These are phyloP conservation scores for Firmiana major DNA, from an alignment of 345 rosid species.

Conservation along the genomic window DNA sequence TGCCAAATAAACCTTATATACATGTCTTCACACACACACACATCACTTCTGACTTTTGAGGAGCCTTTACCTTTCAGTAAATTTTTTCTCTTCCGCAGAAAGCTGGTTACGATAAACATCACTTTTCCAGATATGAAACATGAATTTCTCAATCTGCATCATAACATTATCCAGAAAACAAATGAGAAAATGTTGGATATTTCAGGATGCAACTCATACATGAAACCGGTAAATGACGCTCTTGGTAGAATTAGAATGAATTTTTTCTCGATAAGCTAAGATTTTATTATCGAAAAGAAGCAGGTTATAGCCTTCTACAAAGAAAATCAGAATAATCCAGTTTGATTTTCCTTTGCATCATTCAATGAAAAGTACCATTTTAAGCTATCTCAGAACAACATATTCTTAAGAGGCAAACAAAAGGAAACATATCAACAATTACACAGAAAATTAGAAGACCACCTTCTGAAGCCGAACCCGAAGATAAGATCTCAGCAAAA, in stretches of 20 bases:
- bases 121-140: constrained; percentile 53
- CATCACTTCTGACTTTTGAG: no score
- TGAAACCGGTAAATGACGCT: background rate
- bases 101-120: constrained; percentile 42
- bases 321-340: no score
- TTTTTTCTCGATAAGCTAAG: no score
- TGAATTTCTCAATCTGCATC: constrained; percentile 66
- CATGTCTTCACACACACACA: background rate
- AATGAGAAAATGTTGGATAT: background rate
- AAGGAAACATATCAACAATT: background rate
- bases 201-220: background rate
- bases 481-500: constrained; percentile 80
- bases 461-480: constrained; percentile 84
- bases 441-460: background rate
- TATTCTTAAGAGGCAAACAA: background rate
- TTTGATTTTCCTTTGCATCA: background rate
- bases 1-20: background rate
- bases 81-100: constrained; percentile 53
- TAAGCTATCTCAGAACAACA: background rate
- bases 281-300: no score
- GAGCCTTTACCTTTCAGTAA: constrained; percentile 50
- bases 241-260: background rate
- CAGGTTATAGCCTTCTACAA: no score
- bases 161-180: background rate
- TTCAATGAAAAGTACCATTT: background rate